These are phyloP conservation scores for Didymosphaeria variabile DNA, from an alignment of 2,329 filamentous ascomycete species.

Conservation along the genomic window DNA sequence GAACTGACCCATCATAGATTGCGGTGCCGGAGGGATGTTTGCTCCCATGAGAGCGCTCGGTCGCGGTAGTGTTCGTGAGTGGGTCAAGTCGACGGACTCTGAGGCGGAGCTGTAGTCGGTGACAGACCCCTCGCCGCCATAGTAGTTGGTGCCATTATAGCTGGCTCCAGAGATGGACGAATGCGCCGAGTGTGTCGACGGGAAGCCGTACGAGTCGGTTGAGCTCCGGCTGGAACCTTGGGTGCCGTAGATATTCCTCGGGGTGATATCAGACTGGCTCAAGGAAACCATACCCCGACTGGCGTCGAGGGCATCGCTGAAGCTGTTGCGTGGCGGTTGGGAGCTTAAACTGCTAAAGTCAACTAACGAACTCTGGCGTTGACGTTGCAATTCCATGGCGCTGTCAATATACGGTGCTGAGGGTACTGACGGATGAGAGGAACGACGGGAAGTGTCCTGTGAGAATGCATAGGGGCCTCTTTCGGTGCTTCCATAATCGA, in stretches of 20 bases:
- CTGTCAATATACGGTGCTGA: conserved; percentile 62
- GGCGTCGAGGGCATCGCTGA: conserved; percentile 89
- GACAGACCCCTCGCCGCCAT: conserved; percentile 79
- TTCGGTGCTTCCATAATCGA: conserved; percentile 72
- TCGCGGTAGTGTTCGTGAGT: conserved; percentile 83
- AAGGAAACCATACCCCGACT: conserved; percentile 94
- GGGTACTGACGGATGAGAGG: conserved; percentile 84
- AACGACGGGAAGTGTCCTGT: conserved; percentile 70
- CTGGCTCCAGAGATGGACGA: conserved; percentile 89
- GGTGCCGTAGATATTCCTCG: conserved; percentile 85
- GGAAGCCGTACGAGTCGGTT: conserved; percentile 90
- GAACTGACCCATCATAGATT: conserved; percentile 99
- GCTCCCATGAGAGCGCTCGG: conserved; percentile 71
- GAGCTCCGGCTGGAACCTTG: conserved; percentile 72
- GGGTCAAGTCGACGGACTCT: conserved; percentile 80
- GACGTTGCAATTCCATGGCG: conserved; percentile 54
- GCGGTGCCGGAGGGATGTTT: conserved; percentile 80
- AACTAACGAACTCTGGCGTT: conserved; percentile 70
- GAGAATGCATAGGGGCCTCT: conserved; percentile 65
- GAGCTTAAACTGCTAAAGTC: conserved; percentile 70
- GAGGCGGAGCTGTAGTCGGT: conserved; percentile 95
- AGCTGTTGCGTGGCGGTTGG: conserved; percentile 70
- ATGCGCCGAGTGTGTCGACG: conserved; percentile 81
- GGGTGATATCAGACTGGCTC: conserved; percentile 84
- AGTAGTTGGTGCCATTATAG: conserved; percentile 84